phyloP scores from a whole-genome alignment of 208 protist genomes.

The Trypanosoma platydactyli region DNA sequence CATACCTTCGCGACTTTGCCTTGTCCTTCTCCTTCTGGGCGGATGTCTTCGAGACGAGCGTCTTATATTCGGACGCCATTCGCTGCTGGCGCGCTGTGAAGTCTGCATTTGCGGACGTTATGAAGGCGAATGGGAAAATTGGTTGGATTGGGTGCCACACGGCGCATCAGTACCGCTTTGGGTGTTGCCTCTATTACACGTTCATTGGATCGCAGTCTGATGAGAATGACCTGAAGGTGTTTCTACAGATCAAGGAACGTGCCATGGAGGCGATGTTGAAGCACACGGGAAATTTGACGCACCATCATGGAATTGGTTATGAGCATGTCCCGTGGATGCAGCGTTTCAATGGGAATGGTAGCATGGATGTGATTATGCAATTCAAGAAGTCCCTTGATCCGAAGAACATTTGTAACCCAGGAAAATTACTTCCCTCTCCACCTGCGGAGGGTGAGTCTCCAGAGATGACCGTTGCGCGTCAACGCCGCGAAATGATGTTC shows the following conservation, averaged over 20 bases:
- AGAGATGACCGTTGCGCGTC: slow-evolving; percentile 38
- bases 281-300: slow-evolving; percentile 83
- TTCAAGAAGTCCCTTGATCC: slow-evolving; percentile 87
- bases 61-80: slow-evolving; percentile 84
- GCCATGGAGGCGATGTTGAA: slow-evolving; percentile 89
- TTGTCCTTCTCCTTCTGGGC: slow-evolving; percentile 84
- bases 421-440: slow-evolving; percentile 80
- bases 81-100: slow-evolving; percentile 91
- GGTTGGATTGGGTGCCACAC: slow-evolving; percentile 93
- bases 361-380: slow-evolving; percentile 64
- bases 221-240: slow-evolving; percentile 89
- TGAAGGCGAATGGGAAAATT: slow-evolving; percentile 70
- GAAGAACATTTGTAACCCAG: slow-evolving; percentile 91
- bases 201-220: slow-evolving; percentile 83
- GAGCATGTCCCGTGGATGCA: slow-evolving; percentile 94
- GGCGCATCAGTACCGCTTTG: slow-evolving; percentile 90
- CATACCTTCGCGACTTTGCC: slow-evolving; percentile 90
- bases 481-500: slow-evolving; percentile 85
- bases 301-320: slow-evolving; percentile 93
- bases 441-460: slow-evolving; percentile 43
- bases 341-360: slow-evolving; percentile 69
- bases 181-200: slow-evolving; percentile 93
- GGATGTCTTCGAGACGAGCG: slow-evolving; percentile 92
- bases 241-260: slow-evolving; percentile 83
- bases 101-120: slow-evolving; percentile 75